Base-by-base conservation (phyloP, 352 stramenopile genomes). In the Aphanomyces astaci region DNA sequence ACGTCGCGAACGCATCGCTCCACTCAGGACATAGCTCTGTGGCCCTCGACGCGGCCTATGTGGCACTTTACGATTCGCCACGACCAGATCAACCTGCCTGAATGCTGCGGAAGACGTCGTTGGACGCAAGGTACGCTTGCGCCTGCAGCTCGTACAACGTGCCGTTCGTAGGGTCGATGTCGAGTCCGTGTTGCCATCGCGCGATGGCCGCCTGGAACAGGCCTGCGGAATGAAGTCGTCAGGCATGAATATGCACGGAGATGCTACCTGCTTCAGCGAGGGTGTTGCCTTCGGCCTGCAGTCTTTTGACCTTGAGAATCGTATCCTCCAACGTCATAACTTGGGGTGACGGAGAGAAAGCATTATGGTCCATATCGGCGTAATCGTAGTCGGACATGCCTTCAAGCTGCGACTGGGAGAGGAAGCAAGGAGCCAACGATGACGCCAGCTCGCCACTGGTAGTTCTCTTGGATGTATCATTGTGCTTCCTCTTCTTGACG, bases 201-300 rank as follows among this genome's bases (percentile, higher is more conserved):
- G 64, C 72, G 72, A 90, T 90, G 19, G 86, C 86, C 19, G 76
- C 78, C 4, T 73, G 74, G 64, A 86, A 93, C 11, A 73, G 77
- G 1, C 78, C 82, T 75, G 59, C 15, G 27, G 15, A 56, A 28
- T n/a, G 56, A 54, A 22, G 3, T 70, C n/a, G 3, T 64, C 27
- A 19, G 19, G 7, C 10, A 30, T 15, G 10, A 51, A 55, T 0
- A 25, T 3, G 49, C 7, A 4, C n/a, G 27, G 7, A 25, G 25
- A 17, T 3, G 19, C 4, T 60, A 71, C 73, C 77, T 30, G 77
- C 76, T 54, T 91, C 84, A 1, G 86, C 86, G 3, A 94, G 76
- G 10, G 71, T 86, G 70, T 89, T 89, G 67, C 86, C 86, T 64
- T 94, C 86, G n/a, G 75, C 70, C 63, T 91, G 81, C 13, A 94